Evolutionary conservation across 2,329 filamentous ascomycete genomes (phyloP).

Genomic region (Phialophora verrucosa): DNA sequence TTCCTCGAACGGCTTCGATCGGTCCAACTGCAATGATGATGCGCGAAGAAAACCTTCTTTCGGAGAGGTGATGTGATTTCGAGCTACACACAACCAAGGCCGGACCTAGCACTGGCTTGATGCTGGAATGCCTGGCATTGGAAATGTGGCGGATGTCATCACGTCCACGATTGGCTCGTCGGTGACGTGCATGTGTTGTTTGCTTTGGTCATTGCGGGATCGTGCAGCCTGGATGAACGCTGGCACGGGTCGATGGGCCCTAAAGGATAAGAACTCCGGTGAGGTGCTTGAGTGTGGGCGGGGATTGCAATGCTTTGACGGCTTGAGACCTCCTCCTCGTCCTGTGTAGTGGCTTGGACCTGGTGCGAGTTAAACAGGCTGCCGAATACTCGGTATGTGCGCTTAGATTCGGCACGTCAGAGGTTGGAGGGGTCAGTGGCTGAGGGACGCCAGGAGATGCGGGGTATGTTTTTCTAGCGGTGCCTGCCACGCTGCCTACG

Average conservation of each 20-base stretch:
- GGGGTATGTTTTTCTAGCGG: background rate
- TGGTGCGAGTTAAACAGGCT: background rate
- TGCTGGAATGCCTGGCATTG: conserved; percentile 20
- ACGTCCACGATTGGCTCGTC: conserved; percentile 10
- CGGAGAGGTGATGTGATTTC: background rate
- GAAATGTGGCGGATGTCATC: conserved; percentile 18
- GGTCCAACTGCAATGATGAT: background rate
- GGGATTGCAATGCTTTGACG: background rate
- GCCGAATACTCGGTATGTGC: too few relatives aligned
- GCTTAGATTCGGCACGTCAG: background rate
- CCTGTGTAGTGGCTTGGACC: background rate
- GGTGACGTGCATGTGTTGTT: conserved; percentile 10
- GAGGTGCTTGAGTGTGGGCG: conserved; percentile 4
- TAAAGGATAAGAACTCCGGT: conserved; percentile 5
- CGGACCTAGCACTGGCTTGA: conserved; percentile 6
- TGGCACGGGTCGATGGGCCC: background rate
- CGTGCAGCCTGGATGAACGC: background rate
- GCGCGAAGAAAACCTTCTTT: background rate
- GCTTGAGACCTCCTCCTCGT: background rate
- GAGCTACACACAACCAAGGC: conserved; percentile 7
- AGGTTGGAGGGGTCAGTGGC: background rate
- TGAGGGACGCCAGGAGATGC: background rate
- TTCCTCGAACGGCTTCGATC: background rate
- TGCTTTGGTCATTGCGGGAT: background rate
- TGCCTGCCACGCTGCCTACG: too few relatives aligned